Base-by-base conservation (phyloP, 78 protist genomes). In the slime mould (Dictyostelium discoideum) region DNA sequence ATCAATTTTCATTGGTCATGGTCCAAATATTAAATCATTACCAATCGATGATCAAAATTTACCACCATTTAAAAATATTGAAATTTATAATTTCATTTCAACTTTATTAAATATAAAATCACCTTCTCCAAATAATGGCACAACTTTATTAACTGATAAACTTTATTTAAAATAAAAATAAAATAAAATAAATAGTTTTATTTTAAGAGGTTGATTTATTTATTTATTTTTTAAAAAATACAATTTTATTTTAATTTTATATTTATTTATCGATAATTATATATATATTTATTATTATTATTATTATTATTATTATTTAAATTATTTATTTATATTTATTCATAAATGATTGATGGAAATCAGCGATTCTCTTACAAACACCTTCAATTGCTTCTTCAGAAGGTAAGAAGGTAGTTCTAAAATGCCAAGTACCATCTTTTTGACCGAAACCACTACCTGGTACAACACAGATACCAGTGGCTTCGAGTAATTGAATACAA, bases 391-490 rank as follows among this genome's bases (percentile, higher is more conserved):
- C 83, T 48, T 98, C 97, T 93, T 99, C 99, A 5, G 97, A 96
- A 2, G 99, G 99, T 10, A 99, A 92, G 97, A 99, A 98, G 57
- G 99, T 98, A 20, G 98, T 98, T 48, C 99, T 96, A 95, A 99
- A 98, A 92, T 99, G 99, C 82, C 63, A 98, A 50, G 99, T 99
- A 13, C 99, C 99, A 8, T 88, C 97, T 39, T 14, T 42, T 92
- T 99, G 99, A 24, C 97, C 98, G 90, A 99, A 99, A 10, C 99
- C 99, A 8, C 96, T 72, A 32, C 99, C 99, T 40, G 99, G 99
- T 14, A 99, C 99, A 20, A 98, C 98, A 40, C 98, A 96, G 26
- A 93, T 87, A 63, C 99, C 99, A 4, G 99, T 96, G 3, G 32
- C 78, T 50, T 99, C 99, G 11, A 99, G 92, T 40, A 99, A 84